Evolutionary conservation across 305 asterid genomes (phyloP), one percentile per base, ranked within the genome.

Genomic region (Nicotiana rustica): DNA sequence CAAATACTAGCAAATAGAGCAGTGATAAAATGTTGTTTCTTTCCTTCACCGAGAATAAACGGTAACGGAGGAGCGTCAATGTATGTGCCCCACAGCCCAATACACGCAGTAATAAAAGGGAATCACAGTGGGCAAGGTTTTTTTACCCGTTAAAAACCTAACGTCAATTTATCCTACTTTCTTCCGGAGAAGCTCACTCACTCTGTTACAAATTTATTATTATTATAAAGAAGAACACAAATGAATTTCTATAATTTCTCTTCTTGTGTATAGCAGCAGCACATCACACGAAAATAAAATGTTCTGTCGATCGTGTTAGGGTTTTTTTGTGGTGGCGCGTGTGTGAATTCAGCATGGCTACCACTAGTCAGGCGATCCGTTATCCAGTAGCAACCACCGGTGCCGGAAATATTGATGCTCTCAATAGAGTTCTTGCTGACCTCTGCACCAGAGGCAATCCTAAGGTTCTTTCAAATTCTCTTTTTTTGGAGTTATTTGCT

Each of bases 391-490:
- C 92, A 15, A 85, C 93, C 84, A 77, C 95, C 78, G 94, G 93
- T 65, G 89, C 92, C 17, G 92, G 92, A 21, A 92, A 91, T 83
- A 83, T 91, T 29, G 99, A 96, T 64, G 89, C 95, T 25, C 90
- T 95, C 81, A 88, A 90, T 68, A 87, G 94, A 25, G 90, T 93
- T 6, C 92, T 95, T 49, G 87, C 92, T 15, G 96, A 92, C 83
- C 91, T 95, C 70, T 93, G 95, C 88, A 87, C 87, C 80, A 91
- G 94, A 52, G 94, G 94, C 75, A 91, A 83, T 85, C 96, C 93
- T n/a, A 92, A 91, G 97, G 98, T 93, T 44, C 15, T 75, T 41
- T 19, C 57, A 38, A 6, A 41, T 8, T 29, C 49, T 14, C n/a
- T n/a, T 13, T 7, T 31, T n/a, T 47, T 61, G 36, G 33, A 4